phyloP scores from a whole-genome alignment of 495 filamentous ascomycete species.

The Hyaloscypha hepaticicola region DNA sequence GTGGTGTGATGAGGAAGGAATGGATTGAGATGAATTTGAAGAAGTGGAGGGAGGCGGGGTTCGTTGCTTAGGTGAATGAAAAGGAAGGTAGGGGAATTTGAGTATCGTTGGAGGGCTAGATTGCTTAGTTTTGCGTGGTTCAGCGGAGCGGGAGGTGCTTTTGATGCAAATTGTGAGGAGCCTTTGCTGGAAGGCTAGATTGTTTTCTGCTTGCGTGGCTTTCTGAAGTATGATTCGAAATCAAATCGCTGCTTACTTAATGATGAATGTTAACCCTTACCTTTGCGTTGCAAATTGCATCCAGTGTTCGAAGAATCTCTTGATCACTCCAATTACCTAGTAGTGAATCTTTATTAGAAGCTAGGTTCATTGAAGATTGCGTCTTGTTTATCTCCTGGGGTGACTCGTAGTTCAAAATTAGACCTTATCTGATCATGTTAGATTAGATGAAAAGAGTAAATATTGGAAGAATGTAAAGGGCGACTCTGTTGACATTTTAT shows the following conservation, averaged over 20 bases:
- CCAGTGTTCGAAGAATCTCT: too few species aligned
- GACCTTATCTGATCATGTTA: too few species aligned
- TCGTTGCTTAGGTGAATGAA: constrained; percentile 13
- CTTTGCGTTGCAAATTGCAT: too few species aligned
- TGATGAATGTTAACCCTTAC: not conserved
- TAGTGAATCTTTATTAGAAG: too few species aligned
- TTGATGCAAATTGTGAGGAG: not conserved
- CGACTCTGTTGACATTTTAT: too few species aligned
- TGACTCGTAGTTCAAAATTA: too few species aligned
- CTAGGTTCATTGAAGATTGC: too few species aligned
- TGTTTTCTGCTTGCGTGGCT: not conserved
- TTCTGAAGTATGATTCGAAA: too few species aligned
- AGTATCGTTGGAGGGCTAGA: not conserved
- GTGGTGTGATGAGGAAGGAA: constrained; percentile 8
- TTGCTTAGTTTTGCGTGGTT: not conserved
- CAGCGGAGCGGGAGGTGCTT: not conserved
- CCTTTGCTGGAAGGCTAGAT: not conserved
- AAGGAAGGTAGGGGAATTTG: not conserved
- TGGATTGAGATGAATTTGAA: constrained; percentile 21
- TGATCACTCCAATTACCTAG: too few species aligned
- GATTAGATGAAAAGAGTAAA: too few species aligned
- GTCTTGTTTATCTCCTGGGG: too few species aligned
- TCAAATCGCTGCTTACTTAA: not conserved
- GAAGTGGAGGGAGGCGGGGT: constrained; percentile 23
- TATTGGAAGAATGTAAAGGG: too few species aligned